Percentiles rank a stretch among this genome's conserved stretches.
Evolutionary conservation across 495 filamentous ascomycete species (phyloP).

Genomic region (Penicillium verhagenii): DNA sequence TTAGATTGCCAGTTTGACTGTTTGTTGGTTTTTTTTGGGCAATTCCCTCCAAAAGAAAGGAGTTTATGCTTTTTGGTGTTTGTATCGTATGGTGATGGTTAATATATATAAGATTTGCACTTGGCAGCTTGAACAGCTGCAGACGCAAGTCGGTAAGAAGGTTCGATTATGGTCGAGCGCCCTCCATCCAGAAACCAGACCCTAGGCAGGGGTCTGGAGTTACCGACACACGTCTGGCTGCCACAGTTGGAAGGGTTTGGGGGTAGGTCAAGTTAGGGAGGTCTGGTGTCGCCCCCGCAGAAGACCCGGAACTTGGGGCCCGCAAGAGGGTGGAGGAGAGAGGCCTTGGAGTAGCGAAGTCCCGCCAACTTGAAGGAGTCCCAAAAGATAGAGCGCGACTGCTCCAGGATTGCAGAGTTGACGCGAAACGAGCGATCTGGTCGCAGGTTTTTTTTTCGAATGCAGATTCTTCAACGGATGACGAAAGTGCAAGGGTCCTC

Average conservation of each 20-base stretch:
- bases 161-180: slow-evolving; percentile 32
- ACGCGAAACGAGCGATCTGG: slow-evolving; percentile 13
- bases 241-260: slow-evolving; percentile 27
- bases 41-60: not conserved
- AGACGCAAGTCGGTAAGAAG: slow-evolving; percentile 36
- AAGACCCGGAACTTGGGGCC: slow-evolving; percentile 90
- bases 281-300: slow-evolving; percentile 93
- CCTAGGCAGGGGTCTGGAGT: slow-evolving; percentile 48
- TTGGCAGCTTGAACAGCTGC: slow-evolving; percentile 26
- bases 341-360: slow-evolving; percentile 69
- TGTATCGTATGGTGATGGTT: not conserved
- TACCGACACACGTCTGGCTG: slow-evolving; percentile 43
- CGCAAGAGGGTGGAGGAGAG: slow-evolving; percentile 87
- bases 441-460: slow-evolving; percentile 1
- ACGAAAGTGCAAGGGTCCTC: slow-evolving; percentile 1
- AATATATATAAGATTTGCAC: slow-evolving; percentile 1
- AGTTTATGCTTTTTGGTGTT: slow-evolving; percentile 9
- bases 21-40: not conserved
- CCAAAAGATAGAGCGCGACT: slow-evolving; percentile 30
- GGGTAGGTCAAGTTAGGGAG: slow-evolving; percentile 79
- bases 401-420: slow-evolving; percentile 33
- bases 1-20: slow-evolving; percentile 20
- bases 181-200: slow-evolving; percentile 50
- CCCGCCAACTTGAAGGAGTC: slow-evolving; percentile 97
- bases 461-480: slow-evolving; percentile 12